phyloP scores from a whole-genome alignment of 345 rosid species.

The Pelargonium nanum region DNA sequence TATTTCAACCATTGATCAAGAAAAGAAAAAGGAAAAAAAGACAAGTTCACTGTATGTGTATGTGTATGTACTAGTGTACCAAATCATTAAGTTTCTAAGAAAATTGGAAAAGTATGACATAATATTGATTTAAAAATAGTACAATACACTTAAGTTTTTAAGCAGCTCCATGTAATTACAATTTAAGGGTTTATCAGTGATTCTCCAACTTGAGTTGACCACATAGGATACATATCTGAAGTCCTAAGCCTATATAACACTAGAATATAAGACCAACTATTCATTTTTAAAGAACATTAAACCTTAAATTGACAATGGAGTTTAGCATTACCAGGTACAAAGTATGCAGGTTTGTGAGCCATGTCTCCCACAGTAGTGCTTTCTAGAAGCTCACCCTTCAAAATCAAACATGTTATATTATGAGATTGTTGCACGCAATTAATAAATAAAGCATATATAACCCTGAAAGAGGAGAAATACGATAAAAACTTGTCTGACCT shows the following conservation, averaged over 20 bases:
- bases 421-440: constrained; percentile 24
- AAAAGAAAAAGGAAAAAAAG: too few relatives aligned
- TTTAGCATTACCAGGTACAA: constrained; percentile 71
- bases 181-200: too few relatives aligned
- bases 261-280: neutral
- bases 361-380: constrained; percentile 72
- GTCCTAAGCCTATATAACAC: neutral
- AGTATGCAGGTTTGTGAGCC: constrained; percentile 99
- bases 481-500: constrained; percentile 43
- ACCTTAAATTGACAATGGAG: constrained; percentile 3
- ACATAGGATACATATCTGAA: neutral
- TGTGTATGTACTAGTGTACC: too few relatives aligned
- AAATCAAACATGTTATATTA: constrained; percentile 46
- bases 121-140: too few relatives aligned
- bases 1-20: neutral
- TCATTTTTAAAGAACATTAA: neutral
- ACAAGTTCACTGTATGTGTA: too few relatives aligned
- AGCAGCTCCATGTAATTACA: too few relatives aligned
- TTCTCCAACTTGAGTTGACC: too few relatives aligned
- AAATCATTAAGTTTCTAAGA: too few relatives aligned
- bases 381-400: constrained; percentile 90
- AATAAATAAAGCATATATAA: constrained; percentile 19
- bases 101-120: too few relatives aligned
- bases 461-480: constrained; percentile 6
- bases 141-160: too few relatives aligned